A percentile compares a stretch with the other conserved stretches of the same genome.
Evolutionary conservation across 495 filamentous ascomycete genomes (phyloP).

Genomic region (Neurospora sp.): DNA sequence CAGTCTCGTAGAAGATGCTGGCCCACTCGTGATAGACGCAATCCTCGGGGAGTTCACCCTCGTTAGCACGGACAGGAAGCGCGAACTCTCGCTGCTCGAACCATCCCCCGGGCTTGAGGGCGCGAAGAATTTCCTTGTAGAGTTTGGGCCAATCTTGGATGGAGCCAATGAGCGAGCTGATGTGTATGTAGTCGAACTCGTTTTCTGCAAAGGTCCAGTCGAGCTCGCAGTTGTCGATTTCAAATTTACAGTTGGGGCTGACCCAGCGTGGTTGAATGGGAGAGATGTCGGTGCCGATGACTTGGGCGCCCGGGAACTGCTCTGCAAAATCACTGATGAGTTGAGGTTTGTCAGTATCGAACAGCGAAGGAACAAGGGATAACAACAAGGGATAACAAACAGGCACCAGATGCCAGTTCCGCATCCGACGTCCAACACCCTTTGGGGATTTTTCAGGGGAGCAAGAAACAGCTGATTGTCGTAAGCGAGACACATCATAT

Average conservation of each 20-base stretch:
- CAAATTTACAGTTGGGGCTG: constrained; percentile 36
- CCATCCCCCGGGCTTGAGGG: constrained; percentile 13
- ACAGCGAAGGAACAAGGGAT: not conserved
- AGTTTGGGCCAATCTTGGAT: constrained; percentile 43
- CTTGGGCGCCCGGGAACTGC: constrained; percentile 32
- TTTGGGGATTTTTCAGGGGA: constrained; percentile 37
- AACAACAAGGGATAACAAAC: not conserved
- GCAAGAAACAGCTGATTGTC: constrained; percentile 21
- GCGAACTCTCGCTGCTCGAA: constrained; percentile 33
- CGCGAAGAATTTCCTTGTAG: constrained; percentile 21
- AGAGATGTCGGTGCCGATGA: constrained; percentile 43
- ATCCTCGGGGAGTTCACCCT: constrained; percentile 29
- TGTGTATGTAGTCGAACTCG: constrained; percentile 50
- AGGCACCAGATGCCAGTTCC: constrained; percentile 54
- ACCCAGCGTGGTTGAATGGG: constrained; percentile 31
- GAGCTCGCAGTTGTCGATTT: constrained; percentile 38
- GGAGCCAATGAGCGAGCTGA: constrained; percentile 38
- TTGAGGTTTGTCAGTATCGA: not conserved
- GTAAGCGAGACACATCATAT: not conserved
- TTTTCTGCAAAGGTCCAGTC: constrained; percentile 35
- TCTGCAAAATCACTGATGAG: constrained; percentile 39
- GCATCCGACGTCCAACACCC: constrained; percentile 50
- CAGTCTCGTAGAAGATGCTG: constrained; percentile 27
- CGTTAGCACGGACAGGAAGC: constrained; percentile 24
- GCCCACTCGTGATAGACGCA: constrained; percentile 26